Evolutionary conservation across 2,329 filamentous ascomycete genomes (phyloP).

Genomic region (Trichoderma polysporum): DNA sequence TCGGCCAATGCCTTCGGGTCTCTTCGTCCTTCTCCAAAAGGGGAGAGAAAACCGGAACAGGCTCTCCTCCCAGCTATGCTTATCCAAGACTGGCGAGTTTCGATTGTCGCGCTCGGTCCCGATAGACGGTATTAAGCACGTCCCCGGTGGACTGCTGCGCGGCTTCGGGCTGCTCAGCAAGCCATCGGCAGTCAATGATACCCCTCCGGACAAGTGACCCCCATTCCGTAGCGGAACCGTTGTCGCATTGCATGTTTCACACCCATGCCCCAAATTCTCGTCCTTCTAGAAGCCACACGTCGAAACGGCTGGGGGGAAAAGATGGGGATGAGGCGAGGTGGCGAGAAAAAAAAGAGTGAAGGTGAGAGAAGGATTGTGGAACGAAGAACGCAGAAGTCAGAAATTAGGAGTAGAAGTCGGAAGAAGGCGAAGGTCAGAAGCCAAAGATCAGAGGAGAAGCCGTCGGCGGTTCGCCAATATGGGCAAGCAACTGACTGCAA

Average conservation of each 20-base stretch:
- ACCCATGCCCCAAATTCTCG: neutral
- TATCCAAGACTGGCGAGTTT: neutral
- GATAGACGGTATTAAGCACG: neutral
- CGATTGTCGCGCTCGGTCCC: constrained; percentile 5
- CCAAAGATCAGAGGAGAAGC: neutral
- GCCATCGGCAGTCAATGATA: neutral
- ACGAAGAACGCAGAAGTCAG: neutral
- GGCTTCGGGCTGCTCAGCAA: constrained; percentile 2
- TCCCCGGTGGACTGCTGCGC: neutral
- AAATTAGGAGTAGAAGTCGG: neutral
- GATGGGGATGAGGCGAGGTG: neutral
- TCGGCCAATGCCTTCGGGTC: neutral
- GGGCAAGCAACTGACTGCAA: neutral
- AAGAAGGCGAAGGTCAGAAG: neutral
- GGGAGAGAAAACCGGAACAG: neutral
- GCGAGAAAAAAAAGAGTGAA: neutral
- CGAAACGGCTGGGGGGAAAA: neutral
- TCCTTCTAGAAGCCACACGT: constrained; percentile 1
- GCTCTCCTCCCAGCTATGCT: constrained; percentile 1
- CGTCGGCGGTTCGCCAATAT: neutral
- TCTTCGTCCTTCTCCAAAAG: neutral
- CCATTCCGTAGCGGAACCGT: neutral
- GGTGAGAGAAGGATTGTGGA: neutral
- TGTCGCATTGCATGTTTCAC: constrained; percentile 12
- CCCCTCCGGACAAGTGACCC: constrained; percentile 6